Evolutionary conservation across 2,329 filamentous ascomycete species (phyloP), one percentile per base, ranked within the genome.

Genomic region (Chaetomiaceae sp.): DNA sequence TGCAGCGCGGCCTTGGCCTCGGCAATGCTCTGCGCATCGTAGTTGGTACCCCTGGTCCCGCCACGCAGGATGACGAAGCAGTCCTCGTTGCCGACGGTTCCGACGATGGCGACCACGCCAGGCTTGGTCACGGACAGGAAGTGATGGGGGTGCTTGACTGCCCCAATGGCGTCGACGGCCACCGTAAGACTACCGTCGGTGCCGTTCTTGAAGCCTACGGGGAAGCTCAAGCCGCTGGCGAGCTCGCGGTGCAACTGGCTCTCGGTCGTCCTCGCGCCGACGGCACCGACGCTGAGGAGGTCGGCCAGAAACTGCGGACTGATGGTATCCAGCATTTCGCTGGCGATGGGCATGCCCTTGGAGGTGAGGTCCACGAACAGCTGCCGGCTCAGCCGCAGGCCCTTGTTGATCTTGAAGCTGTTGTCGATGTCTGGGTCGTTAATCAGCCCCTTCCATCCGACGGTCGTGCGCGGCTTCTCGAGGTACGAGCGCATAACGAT

Each of bases 401-500:
- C 93, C 76, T 97, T 97, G 77, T 97, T 97, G 73, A 98, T 97
- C 71, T 96, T 83, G 84, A 95, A 97, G 68, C 86, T 93, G 67
- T 95, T 91, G 68, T 97, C 90, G 63, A 98, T 95, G 62, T 97
- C 91, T 2, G 93, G 93, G 69, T 98, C 93, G 66, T 98, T 97
- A 73, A 98, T 95, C 59, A 98, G 74, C 40, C 93, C 93, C 74
- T 98, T 98, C 93, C 93, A 98, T 58, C 93, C 93, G 22, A 98
- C 88, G 0, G 93, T 98, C 22, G 93, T 98, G 55, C 93, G 83
- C 18, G 93, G 93, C 77, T 98, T 98, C 77, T 98, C 93, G 50
- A 98, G 81, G 78, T 98, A 98, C 54, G 88, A 87, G 58, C 93
- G 86, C 93, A 98, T 98, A 52, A 98, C 85, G 58, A 98, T 93